Evolutionary conservation across 176 grass and related monocot species (phyloP).

Genomic region (Aegilops longissima): DNA sequence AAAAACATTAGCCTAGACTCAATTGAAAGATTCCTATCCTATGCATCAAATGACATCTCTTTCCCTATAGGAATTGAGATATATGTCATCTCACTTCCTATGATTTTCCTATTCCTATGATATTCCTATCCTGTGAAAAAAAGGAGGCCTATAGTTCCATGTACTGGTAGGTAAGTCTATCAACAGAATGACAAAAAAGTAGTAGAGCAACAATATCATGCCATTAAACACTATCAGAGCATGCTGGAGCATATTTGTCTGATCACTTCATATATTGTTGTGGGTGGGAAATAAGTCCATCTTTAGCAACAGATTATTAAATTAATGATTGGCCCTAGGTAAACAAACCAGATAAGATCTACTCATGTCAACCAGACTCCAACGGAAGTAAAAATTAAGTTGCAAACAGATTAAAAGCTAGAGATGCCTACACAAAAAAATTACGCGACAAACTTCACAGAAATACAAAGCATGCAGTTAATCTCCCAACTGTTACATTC

Average conservation of each 20-base stretch:
- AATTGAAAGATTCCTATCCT: too few relatives aligned
- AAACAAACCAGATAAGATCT: conserved; percentile 38
- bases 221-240: conserved; percentile 18
- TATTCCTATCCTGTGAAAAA: too few relatives aligned
- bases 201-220: not conserved
- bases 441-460: not conserved
- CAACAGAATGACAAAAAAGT: not conserved
- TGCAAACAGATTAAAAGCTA: conserved; percentile 14
- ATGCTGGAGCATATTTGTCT: conserved; percentile 3
- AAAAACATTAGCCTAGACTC: too few relatives aligned
- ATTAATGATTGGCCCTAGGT: conserved; percentile 48
- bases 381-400: conserved; percentile 30
- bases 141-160: not conserved
- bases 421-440: conserved; percentile 1
- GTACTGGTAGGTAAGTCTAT: not conserved
- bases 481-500: conserved; percentile 14
- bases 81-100: too few relatives aligned
- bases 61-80: too few relatives aligned
- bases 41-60: too few relatives aligned
- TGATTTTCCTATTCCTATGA: too few relatives aligned
- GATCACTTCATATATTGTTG: conserved; percentile 32
- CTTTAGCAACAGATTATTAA: not conserved
- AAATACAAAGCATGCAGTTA: conserved; percentile 20
- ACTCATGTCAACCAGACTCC: conserved; percentile 12
- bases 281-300: not conserved